Conservation (phyloP, 2,329 filamentous ascomycete genomes). For the Aspergillus tubingensis region DNA sequence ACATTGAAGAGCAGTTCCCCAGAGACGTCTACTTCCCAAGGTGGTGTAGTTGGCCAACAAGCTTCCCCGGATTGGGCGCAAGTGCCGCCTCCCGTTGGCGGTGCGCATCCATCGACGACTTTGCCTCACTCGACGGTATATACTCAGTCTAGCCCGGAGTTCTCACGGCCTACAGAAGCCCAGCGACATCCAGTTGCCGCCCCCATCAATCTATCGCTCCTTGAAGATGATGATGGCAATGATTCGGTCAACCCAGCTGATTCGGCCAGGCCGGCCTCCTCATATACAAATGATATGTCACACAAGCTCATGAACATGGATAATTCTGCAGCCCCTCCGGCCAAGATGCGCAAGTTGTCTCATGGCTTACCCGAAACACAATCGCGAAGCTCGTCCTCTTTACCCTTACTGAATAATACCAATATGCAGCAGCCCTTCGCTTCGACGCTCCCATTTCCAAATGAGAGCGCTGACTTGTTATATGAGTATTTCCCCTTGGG, state of each 20-base stretch:
- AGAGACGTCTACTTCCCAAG: conserved; percentile 34
- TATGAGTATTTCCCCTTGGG: conserved; percentile 95
- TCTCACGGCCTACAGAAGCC: conserved; percentile 44
- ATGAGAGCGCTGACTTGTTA: conserved; percentile 76
- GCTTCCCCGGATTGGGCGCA: conserved; percentile 41
- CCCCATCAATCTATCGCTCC: conserved; percentile 58
- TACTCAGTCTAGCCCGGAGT: conserved; percentile 57
- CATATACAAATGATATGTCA: conserved; percentile 29
- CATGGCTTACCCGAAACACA: conserved; percentile 31
- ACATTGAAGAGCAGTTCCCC: conserved; percentile 39
- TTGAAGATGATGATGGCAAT: conserved; percentile 59
- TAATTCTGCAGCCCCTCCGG: conserved; percentile 32
- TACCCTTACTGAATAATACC: conserved; percentile 36
- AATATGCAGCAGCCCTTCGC: conserved; percentile 53
- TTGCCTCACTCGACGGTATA: conserved; percentile 43
- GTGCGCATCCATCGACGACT: conserved; percentile 19
- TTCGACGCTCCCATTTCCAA: conserved; percentile 52
- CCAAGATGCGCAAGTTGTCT: conserved; percentile 43
- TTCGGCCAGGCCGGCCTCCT: conserved; percentile 19
- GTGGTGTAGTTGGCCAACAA: conserved; percentile 29
- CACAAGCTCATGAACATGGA: conserved; percentile 33
- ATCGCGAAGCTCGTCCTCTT: conserved; percentile 34
- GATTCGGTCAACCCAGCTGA: conserved; percentile 36
- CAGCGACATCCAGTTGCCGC: conserved; percentile 43
- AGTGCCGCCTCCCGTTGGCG: conserved; percentile 30